Evolutionary conservation across 2,329 filamentous ascomycete species (phyloP), one percentile per base, ranked within the genome.

Genomic region (Thielaviopsis euricoi): DNA sequence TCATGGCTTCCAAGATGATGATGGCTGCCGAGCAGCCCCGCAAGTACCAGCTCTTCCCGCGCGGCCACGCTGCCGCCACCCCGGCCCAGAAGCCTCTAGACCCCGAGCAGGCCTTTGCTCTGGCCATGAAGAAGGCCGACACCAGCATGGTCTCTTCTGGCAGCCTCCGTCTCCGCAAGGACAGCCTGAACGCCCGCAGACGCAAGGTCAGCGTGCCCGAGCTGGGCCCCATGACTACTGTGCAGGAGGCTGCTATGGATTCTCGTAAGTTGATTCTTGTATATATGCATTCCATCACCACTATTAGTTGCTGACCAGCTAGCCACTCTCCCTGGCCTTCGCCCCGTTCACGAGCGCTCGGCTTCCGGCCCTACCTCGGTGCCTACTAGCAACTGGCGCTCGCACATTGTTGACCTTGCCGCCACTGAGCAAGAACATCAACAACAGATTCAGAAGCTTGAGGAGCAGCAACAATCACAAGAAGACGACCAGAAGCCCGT

Each of bases 321-420:
- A 85, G 82, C 83, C 62, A 85, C 83, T 26, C 83, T 86, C 63
- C 83, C 83, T 37, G 82, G 81, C 48, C 76, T 81, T 6, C 81
- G 80, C 58, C 74, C 82, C 37, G 68, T 84, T 25, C 80, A 85
- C 63, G 82, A 85, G 69, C 76, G 81, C 58, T 84, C 81, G 43
- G 77, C 75, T 59, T 83, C 80, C 66, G 78, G 79, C n/a, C 80
- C 81, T 1, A 76, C 76, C 9, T 70, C 48, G 6, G 53, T 23
- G 21, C 50, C 50, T 21, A 12, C 33, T 26, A 19, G 22, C 23
- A 55, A 23, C 23, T 40, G 50, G 19, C 58, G 58, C 51, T 21
- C 29, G 13, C 58, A 57, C 58, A 60, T 60, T 46, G 21, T 55
- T 46, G 52, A 60, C 43, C 55, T 58, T 13, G 50, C 46, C 21